phyloP scores from a whole-genome alignment of 768 basidiomycete genomes.

The Pulveroboletus sp. region DNA sequence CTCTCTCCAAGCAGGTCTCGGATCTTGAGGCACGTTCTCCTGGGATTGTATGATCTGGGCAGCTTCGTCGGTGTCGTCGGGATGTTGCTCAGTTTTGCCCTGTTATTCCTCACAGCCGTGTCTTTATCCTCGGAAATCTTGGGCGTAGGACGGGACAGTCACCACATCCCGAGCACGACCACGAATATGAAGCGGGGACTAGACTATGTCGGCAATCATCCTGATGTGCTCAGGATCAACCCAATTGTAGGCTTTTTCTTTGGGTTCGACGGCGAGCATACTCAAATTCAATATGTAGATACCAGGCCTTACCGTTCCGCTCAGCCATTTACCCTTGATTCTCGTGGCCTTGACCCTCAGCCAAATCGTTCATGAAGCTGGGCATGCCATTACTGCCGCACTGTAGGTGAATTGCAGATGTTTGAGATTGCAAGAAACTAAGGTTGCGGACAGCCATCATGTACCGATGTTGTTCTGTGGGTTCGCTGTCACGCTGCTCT shows the following conservation, averaged over 20 bases:
- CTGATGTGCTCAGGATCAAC: constrained; percentile 15
- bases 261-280: background rate
- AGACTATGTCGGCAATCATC: background rate
- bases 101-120: constrained; percentile 37
- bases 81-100: constrained; percentile 39
- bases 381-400: constrained; percentile 75
- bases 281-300: constrained; percentile 49
- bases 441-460: constrained; percentile 46
- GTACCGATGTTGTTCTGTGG: constrained; percentile 62
- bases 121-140: constrained; percentile 20
- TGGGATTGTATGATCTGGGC: constrained; percentile 49
- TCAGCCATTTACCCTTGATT: constrained; percentile 66
- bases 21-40: constrained; percentile 27
- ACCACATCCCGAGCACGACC: constrained; percentile 1
- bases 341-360: constrained; percentile 55
- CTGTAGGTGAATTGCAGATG: constrained; percentile 43
- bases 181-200: constrained; percentile 16
- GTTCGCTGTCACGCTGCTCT: constrained; percentile 51
- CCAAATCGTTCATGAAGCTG: constrained; percentile 76
- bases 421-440: background rate
- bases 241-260: constrained; percentile 30
- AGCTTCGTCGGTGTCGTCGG: constrained; percentile 43
- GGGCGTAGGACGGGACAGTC: background rate
- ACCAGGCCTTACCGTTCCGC: constrained; percentile 76
- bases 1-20: constrained; percentile 33